Evolutionary conservation across 768 basidiomycete genomes (phyloP).

Genomic region (Tulasnella calospora): DNA sequence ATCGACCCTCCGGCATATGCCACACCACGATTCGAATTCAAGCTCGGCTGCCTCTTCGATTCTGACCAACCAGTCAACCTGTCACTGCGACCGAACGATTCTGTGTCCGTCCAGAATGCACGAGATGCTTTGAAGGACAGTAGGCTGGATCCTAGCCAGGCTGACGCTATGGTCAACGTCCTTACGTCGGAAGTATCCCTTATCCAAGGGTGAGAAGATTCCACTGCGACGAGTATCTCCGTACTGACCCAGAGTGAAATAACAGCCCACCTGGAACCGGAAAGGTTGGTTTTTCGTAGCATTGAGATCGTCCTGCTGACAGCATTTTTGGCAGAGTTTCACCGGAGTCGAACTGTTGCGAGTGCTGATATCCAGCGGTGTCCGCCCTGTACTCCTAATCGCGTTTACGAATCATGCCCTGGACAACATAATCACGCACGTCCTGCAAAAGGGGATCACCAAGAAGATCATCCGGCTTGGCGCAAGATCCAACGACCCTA

Average conservation of each 20-base stretch:
- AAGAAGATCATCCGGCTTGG: constrained; percentile 66
- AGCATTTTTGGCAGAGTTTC: constrained; percentile 45
- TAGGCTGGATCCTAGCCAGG: constrained; percentile 69
- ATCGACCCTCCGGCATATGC: constrained; percentile 56
- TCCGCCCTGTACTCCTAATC: constrained; percentile 53
- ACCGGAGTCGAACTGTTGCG: constrained; percentile 67
- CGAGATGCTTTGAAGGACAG: constrained; percentile 42
- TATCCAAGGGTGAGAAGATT: constrained; percentile 58
- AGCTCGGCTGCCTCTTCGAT: constrained; percentile 50
- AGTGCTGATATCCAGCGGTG: constrained; percentile 49
- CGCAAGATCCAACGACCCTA: constrained; percentile 35
- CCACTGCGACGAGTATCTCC: background rate
- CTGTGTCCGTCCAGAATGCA: constrained; percentile 45
- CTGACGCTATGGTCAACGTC: constrained; percentile 59
- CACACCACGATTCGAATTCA: constrained; percentile 52
- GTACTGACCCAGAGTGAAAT: background rate
- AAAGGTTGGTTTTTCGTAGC: constrained; percentile 44
- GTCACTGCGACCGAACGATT: constrained; percentile 40
- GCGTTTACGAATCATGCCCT: constrained; percentile 76
- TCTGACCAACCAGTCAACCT: constrained; percentile 41
- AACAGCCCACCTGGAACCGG: constrained; percentile 71
- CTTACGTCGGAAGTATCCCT: constrained; percentile 57
- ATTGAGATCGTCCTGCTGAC: background rate
- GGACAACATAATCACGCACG: constrained; percentile 60
- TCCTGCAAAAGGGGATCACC: constrained; percentile 63